Evolutionary conservation across 768 basidiomycete genomes (phyloP).

Genomic region (Hericium rajendrae): DNA sequence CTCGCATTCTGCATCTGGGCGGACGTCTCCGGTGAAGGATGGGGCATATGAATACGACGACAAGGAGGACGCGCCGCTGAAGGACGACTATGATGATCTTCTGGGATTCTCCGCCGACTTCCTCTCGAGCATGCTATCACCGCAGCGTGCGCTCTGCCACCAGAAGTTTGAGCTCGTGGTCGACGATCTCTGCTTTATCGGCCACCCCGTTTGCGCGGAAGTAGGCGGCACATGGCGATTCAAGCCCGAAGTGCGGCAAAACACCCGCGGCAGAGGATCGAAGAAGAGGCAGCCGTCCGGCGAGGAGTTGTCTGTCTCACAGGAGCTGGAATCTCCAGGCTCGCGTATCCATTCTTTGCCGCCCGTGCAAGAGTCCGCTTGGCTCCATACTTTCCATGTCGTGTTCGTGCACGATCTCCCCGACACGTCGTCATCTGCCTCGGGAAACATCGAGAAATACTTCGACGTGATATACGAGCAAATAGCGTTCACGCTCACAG

Average conservation of each 20-base stretch:
- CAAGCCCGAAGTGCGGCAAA: slow-evolving; percentile 44
- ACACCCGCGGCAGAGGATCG: slow-evolving; percentile 47
- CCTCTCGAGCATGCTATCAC: slow-evolving; percentile 73
- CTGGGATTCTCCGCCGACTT: slow-evolving; percentile 77
- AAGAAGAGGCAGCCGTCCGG: slow-evolving; percentile 29
- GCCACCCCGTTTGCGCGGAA: slow-evolving; percentile 85
- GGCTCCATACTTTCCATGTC: slow-evolving; percentile 76
- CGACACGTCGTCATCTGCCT: slow-evolving; percentile 78
- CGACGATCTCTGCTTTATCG: slow-evolving; percentile 87
- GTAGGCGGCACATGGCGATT: slow-evolving; percentile 68
- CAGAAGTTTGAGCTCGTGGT: slow-evolving; percentile 90
- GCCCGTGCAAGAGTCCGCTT: slow-evolving; percentile 24
- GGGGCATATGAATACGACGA: slow-evolving; percentile 27
- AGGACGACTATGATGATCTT: slow-evolving; percentile 54
- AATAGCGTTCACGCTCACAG: slow-evolving; percentile 82
- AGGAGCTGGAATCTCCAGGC: slow-evolving; percentile 19
- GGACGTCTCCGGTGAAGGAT: slow-evolving; percentile 41
- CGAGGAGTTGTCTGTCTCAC: slow-evolving; percentile 22
- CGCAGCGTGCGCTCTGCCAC: slow-evolving; percentile 74
- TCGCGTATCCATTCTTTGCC: not conserved
- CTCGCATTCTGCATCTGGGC: slow-evolving; percentile 39
- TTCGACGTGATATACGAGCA: slow-evolving; percentile 86
- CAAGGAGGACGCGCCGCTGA: slow-evolving; percentile 9
- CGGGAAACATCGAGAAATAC: slow-evolving; percentile 67
- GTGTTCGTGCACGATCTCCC: slow-evolving; percentile 83